Conservation (phyloP, 2,329 filamentous ascomycete genomes). For the Venturia aucupariae region DNA sequence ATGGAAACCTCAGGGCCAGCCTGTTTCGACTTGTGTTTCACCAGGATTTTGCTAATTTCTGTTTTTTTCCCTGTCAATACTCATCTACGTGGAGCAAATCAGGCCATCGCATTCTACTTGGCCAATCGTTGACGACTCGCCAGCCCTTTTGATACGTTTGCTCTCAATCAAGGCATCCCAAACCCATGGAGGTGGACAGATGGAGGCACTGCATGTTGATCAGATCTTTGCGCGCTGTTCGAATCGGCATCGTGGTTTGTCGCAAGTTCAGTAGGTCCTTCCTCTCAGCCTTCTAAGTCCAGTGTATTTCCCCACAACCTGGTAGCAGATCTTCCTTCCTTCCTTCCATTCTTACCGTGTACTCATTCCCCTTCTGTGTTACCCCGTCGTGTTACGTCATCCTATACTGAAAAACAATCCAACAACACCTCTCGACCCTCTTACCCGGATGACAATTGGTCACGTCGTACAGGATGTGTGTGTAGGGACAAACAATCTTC, state of each 20-base stretch:
- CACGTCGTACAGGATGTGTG: background rate
- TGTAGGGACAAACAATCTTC: background rate
- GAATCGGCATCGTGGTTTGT: background rate
- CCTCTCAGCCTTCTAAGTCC: background rate
- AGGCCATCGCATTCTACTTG: background rate
- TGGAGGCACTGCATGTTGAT: background rate
- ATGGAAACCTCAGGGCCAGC: background rate
- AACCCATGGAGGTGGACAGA: background rate
- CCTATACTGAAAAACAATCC: background rate
- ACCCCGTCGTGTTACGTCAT: background rate
- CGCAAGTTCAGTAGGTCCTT: background rate
- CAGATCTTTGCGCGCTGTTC: background rate
- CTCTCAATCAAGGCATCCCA: background rate
- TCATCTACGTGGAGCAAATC: background rate
- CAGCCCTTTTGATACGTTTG: background rate
- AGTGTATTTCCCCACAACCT: background rate
- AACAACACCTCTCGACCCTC: background rate
- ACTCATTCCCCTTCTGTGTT: background rate
- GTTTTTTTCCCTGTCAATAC: background rate
- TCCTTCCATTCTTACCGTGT: background rate
- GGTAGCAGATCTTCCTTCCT: background rate
- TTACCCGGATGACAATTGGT: background rate
- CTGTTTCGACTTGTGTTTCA: background rate
- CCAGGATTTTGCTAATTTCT: background rate
- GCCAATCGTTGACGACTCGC: background rate